These are phyloP conservation scores for Spergularia azorica DNA, from an alignment of 179 eudicot genomes.

Conservation along the genomic window DNA sequence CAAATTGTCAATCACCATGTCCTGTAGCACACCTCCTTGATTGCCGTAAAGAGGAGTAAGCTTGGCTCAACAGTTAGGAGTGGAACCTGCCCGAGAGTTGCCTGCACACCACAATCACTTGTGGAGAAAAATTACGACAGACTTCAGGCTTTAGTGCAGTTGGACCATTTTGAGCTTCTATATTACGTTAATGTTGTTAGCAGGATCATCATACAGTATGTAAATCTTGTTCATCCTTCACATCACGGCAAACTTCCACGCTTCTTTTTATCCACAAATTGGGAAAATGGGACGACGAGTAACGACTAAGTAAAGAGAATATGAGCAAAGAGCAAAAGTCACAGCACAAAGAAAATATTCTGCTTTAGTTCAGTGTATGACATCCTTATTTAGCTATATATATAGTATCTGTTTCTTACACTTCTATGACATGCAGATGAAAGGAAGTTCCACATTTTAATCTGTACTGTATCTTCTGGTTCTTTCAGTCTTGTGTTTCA, in stretches of 20 bases:
- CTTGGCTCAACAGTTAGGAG: no score
- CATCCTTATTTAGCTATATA: no score
- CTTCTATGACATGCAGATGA: neutral
- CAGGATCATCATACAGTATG: neutral
- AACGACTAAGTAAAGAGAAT: constrained; percentile 28
- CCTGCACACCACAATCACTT: no score
- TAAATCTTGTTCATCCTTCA: constrained; percentile 25
- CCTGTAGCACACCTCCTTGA: no score
- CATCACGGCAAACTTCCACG: constrained; percentile 24
- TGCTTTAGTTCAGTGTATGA: constrained; percentile 14
- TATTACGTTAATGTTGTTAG: constrained; percentile 7
- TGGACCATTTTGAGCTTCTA: neutral
- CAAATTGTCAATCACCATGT: no score
- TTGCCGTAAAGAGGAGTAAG: no score
- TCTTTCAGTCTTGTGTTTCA: neutral
- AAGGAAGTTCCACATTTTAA: no score
- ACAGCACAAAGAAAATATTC: neutral
- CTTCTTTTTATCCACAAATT: constrained; percentile 16
- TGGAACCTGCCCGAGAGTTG: no score
- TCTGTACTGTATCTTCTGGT: neutral
- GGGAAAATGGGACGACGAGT: constrained; percentile 8
- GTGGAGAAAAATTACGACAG: no score
- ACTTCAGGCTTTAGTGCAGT: neutral
- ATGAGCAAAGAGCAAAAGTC: neutral
- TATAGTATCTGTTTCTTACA: no score